Base-by-base conservation (phyloP, 371 early-diverging fungal species). In the Zopfochytrium polystomum region DNA sequence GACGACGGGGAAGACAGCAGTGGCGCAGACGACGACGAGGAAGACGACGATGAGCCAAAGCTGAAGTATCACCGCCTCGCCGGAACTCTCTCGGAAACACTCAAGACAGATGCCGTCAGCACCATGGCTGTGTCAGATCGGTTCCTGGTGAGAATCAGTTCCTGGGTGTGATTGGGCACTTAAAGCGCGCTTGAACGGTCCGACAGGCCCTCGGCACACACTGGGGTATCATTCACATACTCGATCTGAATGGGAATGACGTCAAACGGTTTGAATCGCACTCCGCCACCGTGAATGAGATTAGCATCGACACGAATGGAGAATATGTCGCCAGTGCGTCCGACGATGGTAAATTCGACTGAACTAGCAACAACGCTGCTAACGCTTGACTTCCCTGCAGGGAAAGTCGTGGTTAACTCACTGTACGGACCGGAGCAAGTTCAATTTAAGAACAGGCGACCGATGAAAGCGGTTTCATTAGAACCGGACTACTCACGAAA, bases 271-370 rank as follows among this genome's bases (percentile, higher is more conserved):
- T 81, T 45, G 79, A 84, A 2, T 89, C 86, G 57, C 82, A 88
- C 66, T 56, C 73, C 2, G 88, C 95, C 0, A 86, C 93, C 0
- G 92, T 97, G 6, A 92, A 87, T 60, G 83, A 84, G 58, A 72
- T 97, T 42, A 84, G 88, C 55, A 87, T 95, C 58, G 96, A 95
- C 68, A 65, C 74, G 33, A 78, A 78, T n/a, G 90, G 84, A 43
- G 96, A 96, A 68, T 95, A 75, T 67, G 82, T 97, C 27, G 95
- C 91, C 3, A 90, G 88, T 68, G 90, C 92, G 1, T 88, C 92
- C 18, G 92, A 92, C 61, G 98, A 97, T 74, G 97, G 97, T 86
- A 80, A 57, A 42, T 54, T 27, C 30, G 48, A 31, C 6, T 47
- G 7, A 23, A 27, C 29, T 1, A 29, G 34, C 9, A 7, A n/a